Conservation (phyloP, 257 asterid species). For the Agastache rugosa region DNA sequence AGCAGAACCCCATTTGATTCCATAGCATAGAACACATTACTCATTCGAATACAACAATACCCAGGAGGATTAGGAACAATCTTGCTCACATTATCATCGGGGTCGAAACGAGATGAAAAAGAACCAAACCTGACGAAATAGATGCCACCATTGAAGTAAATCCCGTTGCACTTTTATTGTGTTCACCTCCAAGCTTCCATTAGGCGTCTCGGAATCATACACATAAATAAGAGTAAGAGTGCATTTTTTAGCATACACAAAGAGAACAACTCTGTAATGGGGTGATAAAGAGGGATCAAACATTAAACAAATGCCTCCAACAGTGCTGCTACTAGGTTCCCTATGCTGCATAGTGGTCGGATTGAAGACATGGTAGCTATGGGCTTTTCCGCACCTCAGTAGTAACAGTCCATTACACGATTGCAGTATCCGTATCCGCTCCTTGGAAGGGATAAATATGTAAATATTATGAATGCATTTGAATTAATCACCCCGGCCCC, state of each 20-base stretch:
- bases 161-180: background rate
- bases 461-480: no score
- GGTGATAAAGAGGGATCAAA: slow-evolving; percentile 8
- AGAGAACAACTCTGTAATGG: background rate
- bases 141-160: slow-evolving; percentile 14
- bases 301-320: background rate
- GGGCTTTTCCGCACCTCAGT: no score
- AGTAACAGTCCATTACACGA: background rate
- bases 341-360: no score
- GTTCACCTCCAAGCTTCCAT: background rate
- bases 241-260: background rate
- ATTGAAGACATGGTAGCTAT: no score
- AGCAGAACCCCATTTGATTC: background rate
- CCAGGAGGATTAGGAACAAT: background rate
- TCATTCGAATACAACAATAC: background rate
- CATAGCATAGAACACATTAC: background rate
- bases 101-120: background rate
- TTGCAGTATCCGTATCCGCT: no score
- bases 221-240: background rate
- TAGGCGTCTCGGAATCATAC: background rate
- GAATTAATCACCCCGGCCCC: no score
- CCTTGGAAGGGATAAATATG: no score
- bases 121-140: background rate
- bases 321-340: background rate
- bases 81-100: background rate